Evolutionary conservation across 2,329 filamentous ascomycete genomes (phyloP), one percentile per base, ranked within the genome.

Genomic region (Cucurbitaria berberidis): DNA sequence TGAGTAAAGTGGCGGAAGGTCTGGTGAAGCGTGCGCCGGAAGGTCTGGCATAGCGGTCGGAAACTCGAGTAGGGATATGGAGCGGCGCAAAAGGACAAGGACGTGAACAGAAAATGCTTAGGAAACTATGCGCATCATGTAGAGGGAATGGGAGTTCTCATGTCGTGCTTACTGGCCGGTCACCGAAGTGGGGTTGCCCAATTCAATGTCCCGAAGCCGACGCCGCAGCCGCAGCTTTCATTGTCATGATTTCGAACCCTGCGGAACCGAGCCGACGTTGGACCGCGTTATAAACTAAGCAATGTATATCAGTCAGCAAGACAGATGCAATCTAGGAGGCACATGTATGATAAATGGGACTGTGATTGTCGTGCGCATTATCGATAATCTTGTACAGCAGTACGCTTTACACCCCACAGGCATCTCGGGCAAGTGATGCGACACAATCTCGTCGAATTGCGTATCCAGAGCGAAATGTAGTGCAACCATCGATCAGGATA

Each of bases 21-120:
- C 74, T 21, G 81, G 80, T 36, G 82, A 82, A 50, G 80, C 76
- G 66, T 83, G 82, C 34, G 81, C 79, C n/a, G 84, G 82, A 53
- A 84, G 76, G 51, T 83, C 78, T 40, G 80, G 75, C 82, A 85
- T 84, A 59, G 63, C 69, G 50, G 36, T 27, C 32, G 24, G 7
- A 39, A 39, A 34, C 30, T 16, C 13, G 11, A 15, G 50, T 16
- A 11, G 8, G 27, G 30, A 29, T 42, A 11, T 26, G 26, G 40
- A 42, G 10, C 6, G 16, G 40, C 26, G 45, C 16, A 35, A 39
- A 24, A 5, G 15, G 18, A 30, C 50, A 15, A n/a, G 22, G 45
- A 19, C n/a, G 34, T 32, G 45, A 46, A 38, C 18, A 41, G 27
- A 35, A 39, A 27, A 38, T 16, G 16, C 24, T 16, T 24, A 41